Evolutionary conservation across 176 grass and related monocot species (phyloP).

Genomic region (Puccinellia tenuiflora): DNA sequence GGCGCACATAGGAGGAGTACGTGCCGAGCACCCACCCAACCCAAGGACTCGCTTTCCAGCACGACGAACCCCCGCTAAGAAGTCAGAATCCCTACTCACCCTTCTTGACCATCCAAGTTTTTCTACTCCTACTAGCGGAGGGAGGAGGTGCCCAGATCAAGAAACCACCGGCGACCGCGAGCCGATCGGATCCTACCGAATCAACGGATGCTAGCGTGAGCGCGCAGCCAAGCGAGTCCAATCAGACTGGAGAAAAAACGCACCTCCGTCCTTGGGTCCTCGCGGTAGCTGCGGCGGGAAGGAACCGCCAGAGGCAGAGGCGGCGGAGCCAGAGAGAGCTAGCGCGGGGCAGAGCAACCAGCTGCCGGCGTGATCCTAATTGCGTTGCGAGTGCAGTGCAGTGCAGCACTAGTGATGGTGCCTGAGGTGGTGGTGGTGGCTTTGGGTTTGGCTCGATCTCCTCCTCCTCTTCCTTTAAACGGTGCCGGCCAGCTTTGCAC

Average conservation of each 20-base stretch:
- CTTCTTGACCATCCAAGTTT: neutral
- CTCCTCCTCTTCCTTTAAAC: slow-evolving; percentile 40
- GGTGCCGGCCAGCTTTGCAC: slow-evolving; percentile 58
- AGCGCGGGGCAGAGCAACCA: slow-evolving; percentile 2
- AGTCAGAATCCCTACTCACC: neutral
- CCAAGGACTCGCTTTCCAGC: slow-evolving; percentile 28
- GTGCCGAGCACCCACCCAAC: slow-evolving; percentile 20
- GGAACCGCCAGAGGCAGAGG: neutral
- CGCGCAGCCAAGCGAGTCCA: neutral
- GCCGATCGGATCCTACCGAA: slow-evolving; percentile 11
- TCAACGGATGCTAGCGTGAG: slow-evolving; percentile 11
- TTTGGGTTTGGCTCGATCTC: slow-evolving; percentile 22
- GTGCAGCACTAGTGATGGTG: slow-evolving; percentile 20
- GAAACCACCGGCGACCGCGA: neutral
- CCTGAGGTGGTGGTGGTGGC: slow-evolving; percentile 21
- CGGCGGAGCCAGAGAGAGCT: slow-evolving; percentile 1
- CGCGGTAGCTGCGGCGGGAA: neutral
- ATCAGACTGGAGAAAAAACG: too few species aligned
- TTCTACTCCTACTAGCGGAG: neutral
- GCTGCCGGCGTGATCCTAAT: slow-evolving; percentile 14
- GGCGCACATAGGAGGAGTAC: neutral
- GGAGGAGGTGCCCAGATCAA: slow-evolving; percentile 1
- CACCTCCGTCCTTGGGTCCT: slow-evolving; percentile 23
- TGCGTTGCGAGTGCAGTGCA: neutral
- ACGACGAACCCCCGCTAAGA: neutral